These are phyloP conservation scores for Russula sp. DNA, from an alignment of 768 basidiomycete genomes.

Conservation along the genomic window DNA sequence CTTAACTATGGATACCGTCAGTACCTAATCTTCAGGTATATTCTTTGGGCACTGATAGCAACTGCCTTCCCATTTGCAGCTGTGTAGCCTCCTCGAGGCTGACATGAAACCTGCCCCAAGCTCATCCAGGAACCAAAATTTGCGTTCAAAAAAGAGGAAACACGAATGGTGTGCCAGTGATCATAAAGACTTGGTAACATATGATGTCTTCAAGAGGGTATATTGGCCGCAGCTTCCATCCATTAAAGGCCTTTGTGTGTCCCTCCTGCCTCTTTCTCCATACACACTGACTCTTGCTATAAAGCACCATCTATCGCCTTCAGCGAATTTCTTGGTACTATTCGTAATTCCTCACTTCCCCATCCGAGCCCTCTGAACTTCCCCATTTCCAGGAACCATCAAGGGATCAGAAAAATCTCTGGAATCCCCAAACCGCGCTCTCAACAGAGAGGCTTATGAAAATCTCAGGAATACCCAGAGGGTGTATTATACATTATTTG, in stretches of 20 bases:
- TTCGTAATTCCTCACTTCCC: background rate
- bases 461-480: background rate
- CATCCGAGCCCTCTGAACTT: background rate
- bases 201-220: constrained; percentile 36
- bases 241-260: constrained; percentile 45
- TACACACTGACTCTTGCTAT: background rate
- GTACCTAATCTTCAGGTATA: constrained; percentile 9
- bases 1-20: constrained; percentile 54
- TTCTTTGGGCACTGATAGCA: background rate
- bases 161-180: background rate
- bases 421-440: constrained; percentile 1
- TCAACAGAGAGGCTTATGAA: constrained; percentile 9
- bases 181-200: constrained; percentile 32
- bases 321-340: constrained; percentile 53
- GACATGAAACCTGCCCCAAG: constrained; percentile 28
- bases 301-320: constrained; percentile 57
- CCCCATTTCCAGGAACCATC: constrained; percentile 42
- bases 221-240: constrained; percentile 57
- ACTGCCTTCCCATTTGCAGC: constrained; percentile 26
- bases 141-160: background rate
- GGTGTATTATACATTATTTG: constrained; percentile 34
- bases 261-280: background rate
- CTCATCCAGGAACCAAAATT: background rate
- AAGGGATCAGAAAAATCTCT: constrained; percentile 56
- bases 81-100: constrained; percentile 42